These are phyloP conservation scores for Umbelopsis isabellina DNA, from an alignment of 192 early-diverging fungal species.

Conservation along the genomic window DNA sequence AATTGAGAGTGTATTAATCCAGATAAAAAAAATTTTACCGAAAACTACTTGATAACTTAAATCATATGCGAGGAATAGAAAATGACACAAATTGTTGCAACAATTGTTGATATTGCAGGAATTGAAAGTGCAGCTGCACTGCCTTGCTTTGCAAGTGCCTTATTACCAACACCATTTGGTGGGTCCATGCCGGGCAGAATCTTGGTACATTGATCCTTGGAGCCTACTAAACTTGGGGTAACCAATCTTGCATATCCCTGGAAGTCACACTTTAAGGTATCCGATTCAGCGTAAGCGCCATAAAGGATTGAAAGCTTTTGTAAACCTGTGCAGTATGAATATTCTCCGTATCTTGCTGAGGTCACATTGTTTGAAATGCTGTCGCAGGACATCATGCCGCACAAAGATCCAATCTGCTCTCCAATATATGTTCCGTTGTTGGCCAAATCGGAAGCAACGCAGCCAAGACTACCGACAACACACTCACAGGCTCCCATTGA, in stretches of 20 bases:
- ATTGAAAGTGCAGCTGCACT: not conserved
- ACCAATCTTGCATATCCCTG: conserved; percentile 21
- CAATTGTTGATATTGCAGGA: not conserved
- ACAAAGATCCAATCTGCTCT: conserved; percentile 42
- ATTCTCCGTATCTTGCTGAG: conserved; percentile 48
- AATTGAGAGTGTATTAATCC: too few relatives aligned
- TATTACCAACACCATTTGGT: not conserved
- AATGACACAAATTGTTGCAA: not conserved
- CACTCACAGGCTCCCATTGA: conserved; percentile 61
- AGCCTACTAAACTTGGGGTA: conserved; percentile 7
- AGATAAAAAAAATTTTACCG: too few relatives aligned
- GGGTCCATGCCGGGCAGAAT: not conserved
- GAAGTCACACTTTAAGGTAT: conserved; percentile 16
- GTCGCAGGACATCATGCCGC: conserved; percentile 49
- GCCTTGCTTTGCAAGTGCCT: not conserved
- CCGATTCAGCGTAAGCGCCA: conserved; percentile 33
- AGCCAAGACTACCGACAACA: conserved; percentile 56
- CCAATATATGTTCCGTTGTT: conserved; percentile 36
- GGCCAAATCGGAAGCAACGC: conserved; percentile 42
- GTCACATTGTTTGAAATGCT: conserved; percentile 45
- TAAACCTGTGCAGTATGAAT: conserved; percentile 43
- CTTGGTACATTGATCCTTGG: conserved; percentile 6
- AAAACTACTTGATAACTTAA: too few relatives aligned
- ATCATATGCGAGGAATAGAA: too few relatives aligned
- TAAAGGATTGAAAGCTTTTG: conserved; percentile 50